Percentiles rank a stretch among this genome's conserved stretches.
Conservation (phyloP, 2,329 filamentous ascomycete species). For the Raffaelea deltoideospora region DNA sequence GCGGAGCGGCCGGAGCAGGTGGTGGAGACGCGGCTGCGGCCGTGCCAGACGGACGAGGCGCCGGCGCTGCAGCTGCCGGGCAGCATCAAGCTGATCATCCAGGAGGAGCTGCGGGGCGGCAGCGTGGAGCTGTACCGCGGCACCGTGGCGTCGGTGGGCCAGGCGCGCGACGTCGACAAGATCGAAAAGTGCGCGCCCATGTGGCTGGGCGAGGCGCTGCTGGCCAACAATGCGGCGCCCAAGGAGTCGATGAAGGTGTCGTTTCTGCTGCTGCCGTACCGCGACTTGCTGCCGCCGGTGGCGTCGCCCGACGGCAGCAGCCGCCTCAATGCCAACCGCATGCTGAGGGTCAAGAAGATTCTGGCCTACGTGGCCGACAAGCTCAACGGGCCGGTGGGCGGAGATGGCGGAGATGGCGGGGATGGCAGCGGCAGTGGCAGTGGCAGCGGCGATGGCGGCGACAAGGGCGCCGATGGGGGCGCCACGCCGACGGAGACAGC, state of each 20-base stretch:
- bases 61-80: constrained; percentile 57
- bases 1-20: constrained; percentile 35
- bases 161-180: constrained; percentile 51
- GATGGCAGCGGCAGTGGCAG: not conserved
- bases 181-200: constrained; percentile 78
- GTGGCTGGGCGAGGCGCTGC: constrained; percentile 81
- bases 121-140: constrained; percentile 82
- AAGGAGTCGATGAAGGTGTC: constrained; percentile 97
- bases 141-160: constrained; percentile 61
- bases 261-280: constrained; percentile 74
- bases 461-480: not conserved
- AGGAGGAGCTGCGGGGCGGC: constrained; percentile 52
- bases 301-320: constrained; percentile 67
- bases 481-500: not conserved
- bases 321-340: constrained; percentile 86
- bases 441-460: not conserved
- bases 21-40: constrained; percentile 49
- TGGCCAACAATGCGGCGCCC: constrained; percentile 64
- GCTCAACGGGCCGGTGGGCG: constrained; percentile 40
- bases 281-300: constrained; percentile 60
- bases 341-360: constrained; percentile 93
- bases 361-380: constrained; percentile 82
- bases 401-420: not conserved
- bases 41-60: constrained; percentile 57
- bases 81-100: constrained; percentile 52